Conservation (phyloP, 768 basidiomycete species). For the Pisolithus marmoratus region DNA sequence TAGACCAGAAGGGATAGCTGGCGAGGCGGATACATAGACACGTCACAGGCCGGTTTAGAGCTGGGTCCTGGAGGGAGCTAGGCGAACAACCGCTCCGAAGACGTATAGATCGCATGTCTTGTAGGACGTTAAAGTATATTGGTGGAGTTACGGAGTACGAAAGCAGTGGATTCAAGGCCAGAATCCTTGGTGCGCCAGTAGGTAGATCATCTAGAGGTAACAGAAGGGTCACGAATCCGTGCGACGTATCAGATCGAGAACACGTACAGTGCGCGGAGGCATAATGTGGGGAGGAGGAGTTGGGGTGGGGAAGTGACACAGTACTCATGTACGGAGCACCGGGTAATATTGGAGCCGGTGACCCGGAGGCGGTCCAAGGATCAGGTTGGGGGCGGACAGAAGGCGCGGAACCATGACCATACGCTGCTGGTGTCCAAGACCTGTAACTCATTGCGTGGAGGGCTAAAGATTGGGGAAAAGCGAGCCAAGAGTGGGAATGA, state of each 20-base stretch:
- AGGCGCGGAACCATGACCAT: background rate
- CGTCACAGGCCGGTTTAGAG: constrained; percentile 16
- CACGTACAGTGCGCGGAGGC: constrained; percentile 18
- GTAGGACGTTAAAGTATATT: constrained; percentile 21
- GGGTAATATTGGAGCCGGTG: constrained; percentile 17
- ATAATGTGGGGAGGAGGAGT: constrained; percentile 16
- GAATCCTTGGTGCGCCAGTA: constrained; percentile 10
- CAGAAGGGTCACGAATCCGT: constrained; percentile 2
- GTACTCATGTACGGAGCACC: constrained; percentile 21
- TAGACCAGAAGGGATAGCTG: constrained; percentile 20
- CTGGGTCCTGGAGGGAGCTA: constrained; percentile 14
- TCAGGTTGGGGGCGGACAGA: constrained; percentile 1
- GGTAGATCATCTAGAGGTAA: constrained; percentile 8
- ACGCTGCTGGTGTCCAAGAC: constrained; percentile 15
- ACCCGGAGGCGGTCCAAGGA: constrained; percentile 8
- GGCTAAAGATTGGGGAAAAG: background rate
- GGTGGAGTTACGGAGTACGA: constrained; percentile 13
- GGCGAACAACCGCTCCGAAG: constrained; percentile 12
- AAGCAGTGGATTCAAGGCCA: constrained; percentile 22
- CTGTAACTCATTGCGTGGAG: constrained; percentile 18
- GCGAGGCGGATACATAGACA: constrained; percentile 16
- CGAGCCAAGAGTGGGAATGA: background rate
- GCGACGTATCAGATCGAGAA: background rate
- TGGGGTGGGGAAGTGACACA: constrained; percentile 28
- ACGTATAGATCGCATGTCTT: constrained; percentile 19